A percentile compares a stretch with the other conserved stretches of the same genome.
Evolutionary conservation across 2,329 filamentous ascomycete species (phyloP).

Genomic region (Thielaviopsis ethacetica): DNA sequence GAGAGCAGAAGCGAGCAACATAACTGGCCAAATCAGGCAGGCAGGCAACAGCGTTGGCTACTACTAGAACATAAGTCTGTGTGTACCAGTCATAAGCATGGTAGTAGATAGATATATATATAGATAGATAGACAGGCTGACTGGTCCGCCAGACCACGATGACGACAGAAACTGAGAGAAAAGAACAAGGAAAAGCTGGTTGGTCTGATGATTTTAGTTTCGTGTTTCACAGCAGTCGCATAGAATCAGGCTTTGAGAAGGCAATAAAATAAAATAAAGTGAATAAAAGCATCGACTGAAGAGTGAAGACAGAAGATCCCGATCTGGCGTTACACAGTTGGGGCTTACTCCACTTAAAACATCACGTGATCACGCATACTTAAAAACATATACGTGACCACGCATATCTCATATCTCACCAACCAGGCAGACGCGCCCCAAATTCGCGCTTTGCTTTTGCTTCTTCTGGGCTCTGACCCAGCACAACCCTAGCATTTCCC

Average conservation of each 20-base stretch:
- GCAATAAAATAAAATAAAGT: not conserved
- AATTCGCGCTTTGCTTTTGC: not conserved
- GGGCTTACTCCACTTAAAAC: not conserved
- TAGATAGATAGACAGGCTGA: too few relatives aligned
- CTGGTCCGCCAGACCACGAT: not conserved
- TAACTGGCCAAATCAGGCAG: not conserved
- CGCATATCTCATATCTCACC: too few relatives aligned
- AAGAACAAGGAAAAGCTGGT: not conserved
- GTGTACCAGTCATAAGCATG: too few relatives aligned
- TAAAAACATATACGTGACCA: too few relatives aligned
- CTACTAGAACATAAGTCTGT: too few relatives aligned
- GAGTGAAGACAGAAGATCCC: not conserved
- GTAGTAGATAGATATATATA: too few relatives aligned
- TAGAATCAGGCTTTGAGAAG: not conserved
- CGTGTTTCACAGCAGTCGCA: not conserved
- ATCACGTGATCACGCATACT: not conserved
- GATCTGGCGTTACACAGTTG: not conserved
- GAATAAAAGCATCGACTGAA: not conserved
- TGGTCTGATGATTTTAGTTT: not conserved
- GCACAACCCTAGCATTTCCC: not conserved
- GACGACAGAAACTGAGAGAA: not conserved
- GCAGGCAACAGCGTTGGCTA: too few relatives aligned
- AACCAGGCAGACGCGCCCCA: not conserved
- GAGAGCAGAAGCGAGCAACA: too few relatives aligned
- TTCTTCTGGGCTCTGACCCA: not conserved